phyloP scores from a whole-genome alignment of 345 rosid species.

The Arabidopsis arenosa region DNA sequence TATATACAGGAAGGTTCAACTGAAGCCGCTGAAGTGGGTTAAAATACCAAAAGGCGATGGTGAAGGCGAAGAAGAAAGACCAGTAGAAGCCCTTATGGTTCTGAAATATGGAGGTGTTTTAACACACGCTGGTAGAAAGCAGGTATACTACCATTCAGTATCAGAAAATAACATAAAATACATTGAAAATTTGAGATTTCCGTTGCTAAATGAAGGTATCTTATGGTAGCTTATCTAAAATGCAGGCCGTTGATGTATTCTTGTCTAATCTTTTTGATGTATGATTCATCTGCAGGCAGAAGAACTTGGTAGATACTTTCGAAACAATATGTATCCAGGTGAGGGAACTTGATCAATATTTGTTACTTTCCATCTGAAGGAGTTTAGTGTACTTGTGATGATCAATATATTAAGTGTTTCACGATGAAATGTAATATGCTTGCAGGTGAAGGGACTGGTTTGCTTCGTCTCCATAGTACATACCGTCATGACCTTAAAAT shows the following conservation, averaged over 20 bases:
- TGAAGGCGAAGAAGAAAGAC: slow-evolving; percentile 96
- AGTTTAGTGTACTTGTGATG: slow-evolving; percentile 24
- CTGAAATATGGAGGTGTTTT: slow-evolving; percentile 99
- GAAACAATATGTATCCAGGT: slow-evolving; percentile 99
- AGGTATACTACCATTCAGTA: slow-evolving; percentile 54
- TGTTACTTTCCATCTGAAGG: slow-evolving; percentile 23
- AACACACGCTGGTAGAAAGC: slow-evolving; percentile 99
- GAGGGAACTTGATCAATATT: slow-evolving; percentile 22
- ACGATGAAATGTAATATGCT: slow-evolving; percentile 24
- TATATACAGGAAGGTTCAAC: slow-evolving; percentile 96
- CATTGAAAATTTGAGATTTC: not conserved
- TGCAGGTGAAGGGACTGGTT: slow-evolving; percentile 97
- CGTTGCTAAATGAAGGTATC: not conserved
- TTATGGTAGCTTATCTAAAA: slow-evolving; percentile 23
- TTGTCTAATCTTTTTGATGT: slow-evolving; percentile 11
- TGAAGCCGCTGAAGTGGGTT: slow-evolving; percentile 96
- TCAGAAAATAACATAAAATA: not conserved
- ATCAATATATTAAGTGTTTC: slow-evolving; percentile 1
- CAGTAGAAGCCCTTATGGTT: slow-evolving; percentile 97
- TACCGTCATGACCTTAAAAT: slow-evolving; percentile 99
- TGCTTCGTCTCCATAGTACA: slow-evolving; percentile 98
- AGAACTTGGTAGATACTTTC: slow-evolving; percentile 95
- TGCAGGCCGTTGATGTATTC: not conserved
- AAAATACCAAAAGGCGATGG: slow-evolving; percentile 71
- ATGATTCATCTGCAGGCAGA: slow-evolving; percentile 75